Percentiles rank a stretch among this genome's conserved stretches.
These are phyloP conservation scores for Solanum etuberosum DNA, from an alignment of 257 asterid species.

Conservation along the genomic window DNA sequence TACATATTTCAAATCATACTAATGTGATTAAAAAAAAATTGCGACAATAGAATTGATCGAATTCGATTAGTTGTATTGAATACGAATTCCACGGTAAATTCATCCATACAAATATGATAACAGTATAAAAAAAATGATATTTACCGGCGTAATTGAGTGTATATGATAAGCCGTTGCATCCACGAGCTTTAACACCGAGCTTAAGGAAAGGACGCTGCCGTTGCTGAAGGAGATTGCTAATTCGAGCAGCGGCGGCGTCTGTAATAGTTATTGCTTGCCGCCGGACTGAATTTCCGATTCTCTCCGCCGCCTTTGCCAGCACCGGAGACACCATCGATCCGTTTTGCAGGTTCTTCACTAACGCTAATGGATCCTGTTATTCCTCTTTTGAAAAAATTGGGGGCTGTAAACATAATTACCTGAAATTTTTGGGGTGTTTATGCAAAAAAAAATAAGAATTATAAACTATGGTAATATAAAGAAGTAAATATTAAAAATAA, in stretches of 20 bases:
- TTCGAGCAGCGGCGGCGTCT: constrained; percentile 22
- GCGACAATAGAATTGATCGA: neutral
- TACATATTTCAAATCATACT: neutral
- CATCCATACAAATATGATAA: neutral
- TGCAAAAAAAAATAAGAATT: neutral
- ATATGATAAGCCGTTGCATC: constrained; percentile 96
- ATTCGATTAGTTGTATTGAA: neutral
- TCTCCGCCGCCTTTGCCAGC: constrained; percentile 10
- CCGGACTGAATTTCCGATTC: constrained; percentile 7
- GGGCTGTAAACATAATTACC: neutral
- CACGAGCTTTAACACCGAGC: constrained; percentile 98
- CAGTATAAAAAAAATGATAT: neutral
- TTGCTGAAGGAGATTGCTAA: constrained; percentile 62
- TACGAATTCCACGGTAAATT: neutral
- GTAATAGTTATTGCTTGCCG: constrained; percentile 6
- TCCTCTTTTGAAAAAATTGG: neutral
- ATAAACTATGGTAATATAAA: neutral
- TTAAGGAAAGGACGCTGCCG: constrained; percentile 84
- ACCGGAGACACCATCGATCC: constrained; percentile 7
- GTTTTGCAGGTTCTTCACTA: neutral
- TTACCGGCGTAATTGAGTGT: constrained; percentile 92
- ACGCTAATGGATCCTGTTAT: neutral
- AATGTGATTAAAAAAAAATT: neutral
- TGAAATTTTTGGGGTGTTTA: neutral
- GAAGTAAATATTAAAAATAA: too few relatives aligned